Evolutionary conservation across 2,329 filamentous ascomycete genomes (phyloP).

Genomic region (Trichoderma arundinaceum): DNA sequence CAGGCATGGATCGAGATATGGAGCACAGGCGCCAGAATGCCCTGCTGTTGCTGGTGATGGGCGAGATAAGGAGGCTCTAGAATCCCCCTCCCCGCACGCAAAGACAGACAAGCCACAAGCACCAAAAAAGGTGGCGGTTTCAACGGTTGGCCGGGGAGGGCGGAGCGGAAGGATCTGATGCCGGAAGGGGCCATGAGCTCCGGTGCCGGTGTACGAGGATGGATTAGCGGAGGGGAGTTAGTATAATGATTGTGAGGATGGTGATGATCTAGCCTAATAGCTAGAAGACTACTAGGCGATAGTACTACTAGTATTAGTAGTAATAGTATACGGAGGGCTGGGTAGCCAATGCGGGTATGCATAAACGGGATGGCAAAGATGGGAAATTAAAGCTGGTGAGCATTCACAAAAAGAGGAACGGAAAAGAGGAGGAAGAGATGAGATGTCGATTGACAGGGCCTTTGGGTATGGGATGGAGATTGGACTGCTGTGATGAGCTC

Average conservation of each 20-base stretch:
- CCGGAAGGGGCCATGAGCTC: slow-evolving; percentile 23
- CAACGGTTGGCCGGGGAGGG: slow-evolving; percentile 12
- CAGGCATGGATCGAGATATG: not conserved
- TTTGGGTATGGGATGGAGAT: no score
- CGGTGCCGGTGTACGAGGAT: slow-evolving; percentile 2
- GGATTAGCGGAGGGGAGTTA: not conserved
- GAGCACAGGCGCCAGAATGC: no score
- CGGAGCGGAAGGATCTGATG: slow-evolving; percentile 13
- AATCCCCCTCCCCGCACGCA: not conserved
- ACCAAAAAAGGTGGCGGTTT: slow-evolving; percentile 7
- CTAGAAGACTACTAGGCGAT: not conserved
- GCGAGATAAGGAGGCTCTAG: slow-evolving; percentile 1
- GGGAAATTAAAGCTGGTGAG: no score
- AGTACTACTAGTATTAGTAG: no score
- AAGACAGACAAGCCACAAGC: not conserved
- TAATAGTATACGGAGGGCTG: no score
- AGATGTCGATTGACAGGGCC: no score
- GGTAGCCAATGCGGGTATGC: no score
- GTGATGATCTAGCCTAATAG: not conserved
- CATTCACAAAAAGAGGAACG: no score
- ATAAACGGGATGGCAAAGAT: no score
- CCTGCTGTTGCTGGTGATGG: not conserved
- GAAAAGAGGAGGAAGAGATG: no score
- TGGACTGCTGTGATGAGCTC: no score
- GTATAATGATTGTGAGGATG: not conserved